These are phyloP conservation scores for Kodamaea sp. DNA, from an alignment of 1,139 yeast species.

Conservation along the genomic window DNA sequence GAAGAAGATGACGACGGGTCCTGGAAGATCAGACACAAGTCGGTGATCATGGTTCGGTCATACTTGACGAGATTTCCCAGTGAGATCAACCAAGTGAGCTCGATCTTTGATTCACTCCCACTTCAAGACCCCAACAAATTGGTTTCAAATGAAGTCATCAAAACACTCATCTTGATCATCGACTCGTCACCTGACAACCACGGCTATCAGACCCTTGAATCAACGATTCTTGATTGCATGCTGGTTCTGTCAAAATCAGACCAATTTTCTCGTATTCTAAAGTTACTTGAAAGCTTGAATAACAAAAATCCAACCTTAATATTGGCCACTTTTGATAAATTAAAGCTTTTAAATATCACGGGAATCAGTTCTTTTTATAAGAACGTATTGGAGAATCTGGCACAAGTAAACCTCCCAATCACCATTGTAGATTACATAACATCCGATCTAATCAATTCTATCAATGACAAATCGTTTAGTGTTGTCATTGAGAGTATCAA, in stretches of 20 bases:
- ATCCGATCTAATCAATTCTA: conserved; percentile 40
- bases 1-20: conserved; percentile 53
- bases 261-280: conserved; percentile 23
- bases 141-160: conserved; percentile 39
- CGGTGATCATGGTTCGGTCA: conserved; percentile 45
- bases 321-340: conserved; percentile 11
- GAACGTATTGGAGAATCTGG: conserved; percentile 19
- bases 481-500: conserved; percentile 49
- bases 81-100: conserved; percentile 9
- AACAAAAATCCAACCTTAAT: conserved; percentile 13
- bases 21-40: conserved; percentile 64
- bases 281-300: conserved; percentile 29
- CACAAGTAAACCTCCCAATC: conserved; percentile 10
- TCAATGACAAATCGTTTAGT: conserved; percentile 36
- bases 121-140: conserved; percentile 38
- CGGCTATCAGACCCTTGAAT: conserved; percentile 16
- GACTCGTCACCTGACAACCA: conserved; percentile 5
- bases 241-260: conserved; percentile 19
- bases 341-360: conserved; percentile 20
- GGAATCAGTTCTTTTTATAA: conserved; percentile 28
- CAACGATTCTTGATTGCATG: conserved; percentile 17
- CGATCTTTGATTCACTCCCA: conserved; percentile 12
- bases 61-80: conserved; percentile 35
- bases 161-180: conserved; percentile 29
- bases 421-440: conserved; percentile 31